These are phyloP conservation scores for Betula pendula DNA, from an alignment of 306 rosid genomes.

Conservation along the genomic window DNA sequence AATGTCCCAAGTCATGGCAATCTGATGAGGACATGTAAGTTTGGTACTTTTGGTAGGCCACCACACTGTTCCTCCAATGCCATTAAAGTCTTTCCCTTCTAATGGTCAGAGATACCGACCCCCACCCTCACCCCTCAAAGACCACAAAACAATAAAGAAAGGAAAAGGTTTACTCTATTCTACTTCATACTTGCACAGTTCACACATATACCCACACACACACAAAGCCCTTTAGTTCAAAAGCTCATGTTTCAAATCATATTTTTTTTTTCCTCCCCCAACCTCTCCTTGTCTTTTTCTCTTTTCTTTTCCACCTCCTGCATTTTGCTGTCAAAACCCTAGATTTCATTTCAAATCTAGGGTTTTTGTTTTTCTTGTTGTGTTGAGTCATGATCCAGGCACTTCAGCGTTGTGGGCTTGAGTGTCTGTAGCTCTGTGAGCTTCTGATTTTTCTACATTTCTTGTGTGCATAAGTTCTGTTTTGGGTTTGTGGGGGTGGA, in stretches of 20 bases:
- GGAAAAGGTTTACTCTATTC: slow-evolving; percentile 18
- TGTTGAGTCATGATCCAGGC: slow-evolving; percentile 31
- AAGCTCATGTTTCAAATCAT: slow-evolving; percentile 45
- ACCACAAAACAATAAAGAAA: slow-evolving; percentile 7
- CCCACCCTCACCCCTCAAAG: not conserved
- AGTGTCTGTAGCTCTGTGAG: slow-evolving; percentile 29
- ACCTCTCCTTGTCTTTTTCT: slow-evolving; percentile 17
- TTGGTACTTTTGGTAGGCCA: slow-evolving; percentile 44
- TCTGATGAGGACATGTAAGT: slow-evolving; percentile 32
- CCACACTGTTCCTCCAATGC: slow-evolving; percentile 28
- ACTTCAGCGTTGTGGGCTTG: slow-evolving; percentile 12
- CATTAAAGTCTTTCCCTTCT: slow-evolving; percentile 13
- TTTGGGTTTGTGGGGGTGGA: slow-evolving; percentile 21
- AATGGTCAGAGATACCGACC: slow-evolving; percentile 31
- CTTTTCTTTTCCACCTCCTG: slow-evolving; percentile 47
- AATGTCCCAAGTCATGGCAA: slow-evolving; percentile 23
- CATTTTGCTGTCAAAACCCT: slow-evolving; percentile 74
- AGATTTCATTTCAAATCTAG: slow-evolving; percentile 71
- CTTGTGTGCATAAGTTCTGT: slow-evolving; percentile 15
- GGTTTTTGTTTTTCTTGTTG: slow-evolving; percentile 54
- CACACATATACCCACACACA: slow-evolving; percentile 33
- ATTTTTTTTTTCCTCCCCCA: slow-evolving; percentile 25
- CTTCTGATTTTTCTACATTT: slow-evolving; percentile 51
- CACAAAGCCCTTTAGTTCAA: slow-evolving; percentile 33
- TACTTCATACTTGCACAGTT: slow-evolving; percentile 23